Conservation (phyloP, 1,139 yeast genomes). For the Suhomyces wounanorum region DNA sequence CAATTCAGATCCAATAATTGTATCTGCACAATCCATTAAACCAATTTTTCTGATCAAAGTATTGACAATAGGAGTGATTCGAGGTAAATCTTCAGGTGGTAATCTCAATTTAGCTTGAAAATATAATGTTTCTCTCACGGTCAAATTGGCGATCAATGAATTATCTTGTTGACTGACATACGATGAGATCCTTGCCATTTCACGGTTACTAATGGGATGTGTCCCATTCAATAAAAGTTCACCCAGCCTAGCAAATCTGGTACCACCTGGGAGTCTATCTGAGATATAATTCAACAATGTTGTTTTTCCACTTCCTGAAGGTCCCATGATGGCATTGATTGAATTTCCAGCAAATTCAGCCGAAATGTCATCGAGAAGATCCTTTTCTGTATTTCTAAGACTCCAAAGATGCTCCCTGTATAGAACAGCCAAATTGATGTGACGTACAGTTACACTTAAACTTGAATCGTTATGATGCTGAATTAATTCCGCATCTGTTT, state of each 20-base stretch:
- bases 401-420: conserved; percentile 3
- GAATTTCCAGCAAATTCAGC: conserved; percentile 62
- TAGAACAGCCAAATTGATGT: conserved; percentile 9
- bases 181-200: conserved; percentile 54
- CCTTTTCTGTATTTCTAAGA: conserved; percentile 4
- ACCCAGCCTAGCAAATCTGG: conserved; percentile 30
- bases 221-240: conserved; percentile 25
- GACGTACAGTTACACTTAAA: conserved; percentile 11
- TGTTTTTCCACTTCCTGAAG: conserved; percentile 86
- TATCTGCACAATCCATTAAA: conserved; percentile 74
- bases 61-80: conserved; percentile 43
- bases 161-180: conserved; percentile 84
- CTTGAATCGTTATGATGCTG: conserved; percentile 3
- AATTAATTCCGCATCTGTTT: background rate
- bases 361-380: conserved; percentile 50
- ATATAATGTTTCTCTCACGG: conserved; percentile 74
- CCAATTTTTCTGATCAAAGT: conserved; percentile 68
- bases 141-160: conserved; percentile 65
- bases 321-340: conserved; percentile 87
- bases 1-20: conserved; percentile 69
- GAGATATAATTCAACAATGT: conserved; percentile 69
- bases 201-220: conserved; percentile 40
- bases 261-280: conserved; percentile 55
- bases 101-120: conserved; percentile 73
- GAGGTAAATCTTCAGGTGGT: conserved; percentile 34